Conservation (phyloP, 2,329 filamentous ascomycete genomes). For the Talaromyces atroroseus region DNA sequence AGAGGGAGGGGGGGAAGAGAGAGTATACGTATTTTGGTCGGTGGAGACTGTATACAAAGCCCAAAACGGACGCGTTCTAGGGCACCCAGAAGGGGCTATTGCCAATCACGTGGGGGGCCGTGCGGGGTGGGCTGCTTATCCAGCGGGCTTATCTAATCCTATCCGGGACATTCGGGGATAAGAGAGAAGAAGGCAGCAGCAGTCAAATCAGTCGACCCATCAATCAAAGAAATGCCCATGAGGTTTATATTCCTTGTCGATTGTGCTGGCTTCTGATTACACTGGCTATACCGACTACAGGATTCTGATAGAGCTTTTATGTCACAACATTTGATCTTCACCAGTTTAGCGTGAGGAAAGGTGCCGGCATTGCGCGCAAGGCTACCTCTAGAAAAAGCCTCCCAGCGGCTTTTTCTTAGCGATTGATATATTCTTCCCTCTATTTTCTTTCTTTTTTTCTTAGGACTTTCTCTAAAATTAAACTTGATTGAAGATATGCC, state of each 20-base stretch:
- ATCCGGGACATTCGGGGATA: slow-evolving; percentile 10
- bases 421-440: neutral
- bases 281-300: neutral
- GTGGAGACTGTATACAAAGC: slow-evolving; percentile 23
- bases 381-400: neutral
- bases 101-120: slow-evolving; percentile 24
- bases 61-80: slow-evolving; percentile 28
- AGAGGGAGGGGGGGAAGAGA: too few species aligned
- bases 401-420: neutral
- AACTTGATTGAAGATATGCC: slow-evolving; percentile 32
- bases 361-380: neutral
- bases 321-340: neutral
- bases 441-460: too few species aligned
- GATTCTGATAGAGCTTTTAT: neutral
- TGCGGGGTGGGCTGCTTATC: slow-evolving; percentile 14
- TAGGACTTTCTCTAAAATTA: neutral
- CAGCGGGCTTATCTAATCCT: slow-evolving; percentile 5
- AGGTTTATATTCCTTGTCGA: neutral
- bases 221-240: neutral
- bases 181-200: slow-evolving; percentile 1
- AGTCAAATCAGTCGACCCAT: neutral
- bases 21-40: slow-evolving; percentile 19
- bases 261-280: neutral
- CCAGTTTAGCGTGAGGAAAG: neutral
- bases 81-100: slow-evolving; percentile 28